Percentiles rank a stretch among this genome's conserved stretches.
Evolutionary conservation across 2,329 filamentous ascomycete species (phyloP).

Genomic region (Fusarium equiseti): DNA sequence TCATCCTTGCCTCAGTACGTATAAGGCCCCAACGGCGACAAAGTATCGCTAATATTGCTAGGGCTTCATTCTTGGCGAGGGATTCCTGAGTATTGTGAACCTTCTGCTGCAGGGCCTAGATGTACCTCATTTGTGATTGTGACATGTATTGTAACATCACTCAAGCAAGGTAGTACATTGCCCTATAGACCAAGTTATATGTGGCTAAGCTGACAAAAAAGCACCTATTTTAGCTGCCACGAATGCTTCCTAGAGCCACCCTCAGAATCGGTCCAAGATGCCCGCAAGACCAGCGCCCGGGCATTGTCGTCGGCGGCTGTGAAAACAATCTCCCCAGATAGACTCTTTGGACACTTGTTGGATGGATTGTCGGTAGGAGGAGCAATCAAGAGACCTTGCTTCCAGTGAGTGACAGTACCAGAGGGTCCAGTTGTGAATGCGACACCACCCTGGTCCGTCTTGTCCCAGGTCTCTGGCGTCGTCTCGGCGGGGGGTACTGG

Average conservation of each 20-base stretch:
- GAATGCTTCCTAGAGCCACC: constrained; percentile 59
- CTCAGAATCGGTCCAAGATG: constrained; percentile 69
- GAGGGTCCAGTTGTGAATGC: constrained; percentile 89
- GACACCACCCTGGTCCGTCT: constrained; percentile 70
- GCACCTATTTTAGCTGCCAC: constrained; percentile 62
- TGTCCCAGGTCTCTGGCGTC: constrained; percentile 73
- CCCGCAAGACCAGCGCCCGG: constrained; percentile 73
- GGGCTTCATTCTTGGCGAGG: constrained; percentile 93
- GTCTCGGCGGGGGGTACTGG: constrained; percentile 63
- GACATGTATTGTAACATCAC: not conserved
- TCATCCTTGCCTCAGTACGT: constrained; percentile 82
- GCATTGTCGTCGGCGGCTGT: constrained; percentile 76
- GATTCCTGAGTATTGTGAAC: constrained; percentile 91
- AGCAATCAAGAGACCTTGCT: constrained; percentile 81
- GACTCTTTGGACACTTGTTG: constrained; percentile 60
- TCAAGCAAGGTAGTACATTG: not conserved
- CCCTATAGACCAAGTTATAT: not conserved
- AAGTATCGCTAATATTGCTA: constrained; percentile 46
- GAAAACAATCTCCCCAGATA: constrained; percentile 78
- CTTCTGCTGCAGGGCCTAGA: constrained; percentile 80
- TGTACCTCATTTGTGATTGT: constrained; percentile 76
- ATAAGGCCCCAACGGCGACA: not conserved
- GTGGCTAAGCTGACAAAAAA: not conserved
- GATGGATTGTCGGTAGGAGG: constrained; percentile 68
- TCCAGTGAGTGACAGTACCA: constrained; percentile 88